Conservation (phyloP, 2,329 filamentous ascomycete genomes). For the Meredithiella fracta region DNA sequence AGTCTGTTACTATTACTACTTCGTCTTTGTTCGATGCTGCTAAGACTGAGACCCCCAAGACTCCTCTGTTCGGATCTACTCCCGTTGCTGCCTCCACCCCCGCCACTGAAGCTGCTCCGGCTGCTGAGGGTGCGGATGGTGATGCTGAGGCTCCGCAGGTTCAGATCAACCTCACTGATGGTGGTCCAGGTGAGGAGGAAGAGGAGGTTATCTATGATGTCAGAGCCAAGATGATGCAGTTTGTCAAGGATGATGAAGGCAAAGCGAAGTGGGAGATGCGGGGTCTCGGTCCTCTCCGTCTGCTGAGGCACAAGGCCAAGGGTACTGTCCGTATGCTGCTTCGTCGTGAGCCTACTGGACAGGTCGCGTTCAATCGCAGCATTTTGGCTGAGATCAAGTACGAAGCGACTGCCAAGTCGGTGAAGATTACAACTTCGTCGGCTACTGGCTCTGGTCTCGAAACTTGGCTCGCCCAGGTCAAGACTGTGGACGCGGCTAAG, state of each 20-base stretch:
- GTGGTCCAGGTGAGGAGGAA: constrained; percentile 52
- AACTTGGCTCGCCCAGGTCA: constrained; percentile 57
- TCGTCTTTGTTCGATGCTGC: constrained; percentile 3
- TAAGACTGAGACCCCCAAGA: background rate
- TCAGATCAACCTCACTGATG: constrained; percentile 53
- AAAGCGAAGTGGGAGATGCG: constrained; percentile 49
- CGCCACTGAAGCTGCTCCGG: background rate
- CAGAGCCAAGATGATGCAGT: constrained; percentile 52
- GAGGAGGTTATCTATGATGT: constrained; percentile 56
- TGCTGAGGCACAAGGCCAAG: constrained; percentile 58
- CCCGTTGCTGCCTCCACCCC: background rate
- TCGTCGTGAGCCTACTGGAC: constrained; percentile 58
- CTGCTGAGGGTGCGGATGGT: constrained; percentile 25
- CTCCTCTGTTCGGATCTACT: constrained; percentile 5
- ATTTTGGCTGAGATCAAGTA: constrained; percentile 48
- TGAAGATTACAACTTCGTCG: constrained; percentile 41
- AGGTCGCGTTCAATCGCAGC: constrained; percentile 54
- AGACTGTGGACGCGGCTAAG: constrained; percentile 42
- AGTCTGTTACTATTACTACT: background rate
- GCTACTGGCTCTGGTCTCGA: constrained; percentile 44
- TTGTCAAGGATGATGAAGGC: constrained; percentile 29
- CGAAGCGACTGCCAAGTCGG: constrained; percentile 41
- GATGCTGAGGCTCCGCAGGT: constrained; percentile 41
- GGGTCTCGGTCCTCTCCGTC: constrained; percentile 53
- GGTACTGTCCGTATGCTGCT: constrained; percentile 51